Base-by-base conservation (phyloP, 441 rosid species). In the Lepidium campestre region DNA sequence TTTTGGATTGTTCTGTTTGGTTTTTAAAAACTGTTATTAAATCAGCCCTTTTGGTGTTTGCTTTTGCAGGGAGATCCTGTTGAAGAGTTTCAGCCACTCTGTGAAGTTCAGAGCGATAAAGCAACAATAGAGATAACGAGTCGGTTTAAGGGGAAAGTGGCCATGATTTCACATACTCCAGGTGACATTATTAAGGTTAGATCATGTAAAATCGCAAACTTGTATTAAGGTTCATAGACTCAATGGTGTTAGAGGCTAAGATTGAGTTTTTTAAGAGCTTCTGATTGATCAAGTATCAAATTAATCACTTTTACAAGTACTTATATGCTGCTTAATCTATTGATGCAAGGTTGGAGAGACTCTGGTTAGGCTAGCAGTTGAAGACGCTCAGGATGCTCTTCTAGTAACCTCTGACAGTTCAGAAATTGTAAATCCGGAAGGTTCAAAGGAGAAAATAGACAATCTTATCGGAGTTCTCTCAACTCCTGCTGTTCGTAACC, bases 101-200 rank as follows among this genome's bases (percentile, higher is more conserved):
- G 96, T 65, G 96, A 90, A 81, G 96, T 89, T 62, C 96, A 89
- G 72, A 88, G 98, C 20, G 96, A 89, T 75, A 90, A 92, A 75
- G 98, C 96, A 27, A 86, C 96, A 1, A 87, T 92, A 44, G 93
- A 87, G 75, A 92, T 92, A 40, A 92, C 98, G 0, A 89, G 96
- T 53, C 88, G 93, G n/a, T 92, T 86, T 71, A 81, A 79, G 65
- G 98, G 98, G 47, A 89, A 79, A 77, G 86, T 86, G 35, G 76
- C 78, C 57, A 73, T 76, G 42, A 50, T 89, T 48, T 78, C 77
- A 31, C 77, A 85, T 67, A 65, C 61, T 77, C 93, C 96, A 41
- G 95, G 95, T 29, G 75, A 81, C 57, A 88, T 92, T 49, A 90
- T 92, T 14, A 89, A 92, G 95, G 98, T 91, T 63, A 60, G 65